Evolutionary conservation across 2,329 filamentous ascomycete species (phyloP).

Genomic region (Neofusicoccum kwambonambiense): DNA sequence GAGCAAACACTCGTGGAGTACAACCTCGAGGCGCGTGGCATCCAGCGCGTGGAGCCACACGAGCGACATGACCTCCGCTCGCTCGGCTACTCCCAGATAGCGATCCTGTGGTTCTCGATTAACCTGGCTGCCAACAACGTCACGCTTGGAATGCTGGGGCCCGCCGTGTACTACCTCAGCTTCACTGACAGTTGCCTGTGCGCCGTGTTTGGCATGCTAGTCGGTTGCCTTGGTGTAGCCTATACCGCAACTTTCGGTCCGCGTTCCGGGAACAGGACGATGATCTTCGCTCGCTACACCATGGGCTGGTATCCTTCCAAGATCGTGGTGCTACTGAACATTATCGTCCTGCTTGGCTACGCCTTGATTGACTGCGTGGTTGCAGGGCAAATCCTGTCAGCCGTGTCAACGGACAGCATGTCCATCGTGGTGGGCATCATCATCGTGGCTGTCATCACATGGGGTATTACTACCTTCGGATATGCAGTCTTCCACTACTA

Average conservation of each 20-base stretch:
- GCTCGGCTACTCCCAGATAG: constrained; percentile 57
- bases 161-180: constrained; percentile 57
- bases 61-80: constrained; percentile 54
- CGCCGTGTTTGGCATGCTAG: constrained; percentile 56
- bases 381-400: constrained; percentile 66
- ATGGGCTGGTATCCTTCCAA: constrained; percentile 68
- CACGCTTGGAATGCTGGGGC: constrained; percentile 63
- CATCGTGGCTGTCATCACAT: constrained; percentile 61
- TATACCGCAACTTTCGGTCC: constrained; percentile 65
- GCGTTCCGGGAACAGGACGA: constrained; percentile 59
- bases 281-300: constrained; percentile 60
- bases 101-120: constrained; percentile 61
- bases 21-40: constrained; percentile 60
- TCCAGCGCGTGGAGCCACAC: constrained; percentile 55
- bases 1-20: constrained; percentile 47
- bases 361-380: constrained; percentile 64
- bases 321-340: constrained; percentile 61
- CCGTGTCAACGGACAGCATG: constrained; percentile 59
- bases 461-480: constrained; percentile 65
- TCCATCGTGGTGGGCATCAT: constrained; percentile 67
- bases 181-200: constrained; percentile 58
- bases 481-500: constrained; percentile 68
- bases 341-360: constrained; percentile 63
- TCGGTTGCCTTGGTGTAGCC: constrained; percentile 56
- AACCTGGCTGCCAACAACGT: constrained; percentile 65